These are phyloP conservation scores for Eutypa lata DNA, from an alignment of 2,329 filamentous ascomycete species.

Conservation along the genomic window DNA sequence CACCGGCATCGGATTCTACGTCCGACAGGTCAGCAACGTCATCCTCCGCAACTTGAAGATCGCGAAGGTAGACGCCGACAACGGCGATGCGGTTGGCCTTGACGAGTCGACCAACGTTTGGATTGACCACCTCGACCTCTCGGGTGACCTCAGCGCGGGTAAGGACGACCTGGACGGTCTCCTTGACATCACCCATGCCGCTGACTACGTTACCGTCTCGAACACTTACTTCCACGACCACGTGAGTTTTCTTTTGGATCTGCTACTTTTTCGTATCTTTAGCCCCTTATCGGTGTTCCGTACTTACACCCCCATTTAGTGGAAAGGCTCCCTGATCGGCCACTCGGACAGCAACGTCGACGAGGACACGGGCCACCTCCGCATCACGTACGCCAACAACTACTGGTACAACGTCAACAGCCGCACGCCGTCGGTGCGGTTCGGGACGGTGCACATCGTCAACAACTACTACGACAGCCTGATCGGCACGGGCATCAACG, in stretches of 20 bases:
- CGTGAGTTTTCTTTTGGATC: constrained; percentile 2
- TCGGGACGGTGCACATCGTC: constrained; percentile 60
- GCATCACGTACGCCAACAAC: constrained; percentile 66
- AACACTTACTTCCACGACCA: constrained; percentile 43
- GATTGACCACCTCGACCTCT: constrained; percentile 44
- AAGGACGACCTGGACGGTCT: constrained; percentile 44
- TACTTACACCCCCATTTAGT: constrained; percentile 6
- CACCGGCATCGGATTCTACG: constrained; percentile 34
- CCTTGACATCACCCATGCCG: constrained; percentile 41
- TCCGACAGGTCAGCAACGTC: constrained; percentile 49
- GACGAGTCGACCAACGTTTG: constrained; percentile 46
- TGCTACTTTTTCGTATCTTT: background rate
- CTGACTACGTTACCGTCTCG: constrained; percentile 41
- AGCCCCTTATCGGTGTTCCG: no score
- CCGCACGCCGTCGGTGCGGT: constrained; percentile 60
- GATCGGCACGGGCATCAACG: constrained; percentile 48
- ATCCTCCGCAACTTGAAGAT: constrained; percentile 56
- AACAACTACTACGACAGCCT: constrained; percentile 50
- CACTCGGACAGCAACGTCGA: constrained; percentile 56
- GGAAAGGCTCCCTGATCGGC: constrained; percentile 58
- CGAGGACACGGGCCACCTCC: constrained; percentile 60
- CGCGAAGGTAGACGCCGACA: constrained; percentile 42
- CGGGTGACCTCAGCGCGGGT: constrained; percentile 29
- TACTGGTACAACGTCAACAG: constrained; percentile 63
- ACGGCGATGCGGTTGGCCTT: constrained; percentile 48